These are phyloP conservation scores for Phytophthora multivora DNA, from an alignment of 352 stramenopile species.

Conservation along the genomic window DNA sequence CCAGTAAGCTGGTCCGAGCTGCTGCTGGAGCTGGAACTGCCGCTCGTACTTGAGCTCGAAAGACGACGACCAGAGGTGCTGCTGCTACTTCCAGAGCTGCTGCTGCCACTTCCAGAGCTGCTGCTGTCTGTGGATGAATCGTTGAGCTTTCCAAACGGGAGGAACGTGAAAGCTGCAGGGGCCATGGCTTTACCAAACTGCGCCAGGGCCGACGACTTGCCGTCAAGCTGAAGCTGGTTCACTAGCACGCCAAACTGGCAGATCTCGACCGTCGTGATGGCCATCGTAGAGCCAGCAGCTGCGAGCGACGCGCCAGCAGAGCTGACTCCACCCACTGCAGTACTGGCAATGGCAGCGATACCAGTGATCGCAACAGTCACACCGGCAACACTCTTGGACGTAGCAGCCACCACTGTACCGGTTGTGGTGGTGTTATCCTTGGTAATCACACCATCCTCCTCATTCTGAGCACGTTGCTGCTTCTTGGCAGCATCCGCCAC, in stretches of 20 bases:
- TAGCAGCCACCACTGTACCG: slow-evolving; percentile 63
- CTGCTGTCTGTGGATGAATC: slow-evolving; percentile 29
- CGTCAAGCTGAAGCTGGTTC: slow-evolving; percentile 74
- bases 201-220: slow-evolving; percentile 71
- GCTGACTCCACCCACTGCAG: slow-evolving; percentile 45
- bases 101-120: slow-evolving; percentile 27
- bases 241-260: slow-evolving; percentile 82
- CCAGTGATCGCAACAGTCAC: slow-evolving; percentile 72
- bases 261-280: slow-evolving; percentile 78
- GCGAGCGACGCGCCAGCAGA: slow-evolving; percentile 52
- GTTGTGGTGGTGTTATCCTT: slow-evolving; percentile 64
- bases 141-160: slow-evolving; percentile 71
- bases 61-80: slow-evolving; percentile 40
- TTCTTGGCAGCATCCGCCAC: slow-evolving; percentile 63
- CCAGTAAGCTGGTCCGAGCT: slow-evolving; percentile 32
- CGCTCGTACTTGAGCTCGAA: slow-evolving; percentile 22
- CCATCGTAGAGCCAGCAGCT: slow-evolving; percentile 62
- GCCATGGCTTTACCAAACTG: slow-evolving; percentile 81
- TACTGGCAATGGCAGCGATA: slow-evolving; percentile 77
- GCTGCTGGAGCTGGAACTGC: slow-evolving; percentile 19
- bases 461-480: slow-evolving; percentile 51
- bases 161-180: slow-evolving; percentile 74
- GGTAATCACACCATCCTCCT: slow-evolving; percentile 59
- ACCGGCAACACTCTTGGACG: slow-evolving; percentile 70
- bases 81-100: slow-evolving; percentile 13